A percentile compares a stretch with the other conserved stretches of the same genome.
These are phyloP conservation scores for Mangifera indica DNA, from an alignment of 345 rosid species.

Conservation along the genomic window DNA sequence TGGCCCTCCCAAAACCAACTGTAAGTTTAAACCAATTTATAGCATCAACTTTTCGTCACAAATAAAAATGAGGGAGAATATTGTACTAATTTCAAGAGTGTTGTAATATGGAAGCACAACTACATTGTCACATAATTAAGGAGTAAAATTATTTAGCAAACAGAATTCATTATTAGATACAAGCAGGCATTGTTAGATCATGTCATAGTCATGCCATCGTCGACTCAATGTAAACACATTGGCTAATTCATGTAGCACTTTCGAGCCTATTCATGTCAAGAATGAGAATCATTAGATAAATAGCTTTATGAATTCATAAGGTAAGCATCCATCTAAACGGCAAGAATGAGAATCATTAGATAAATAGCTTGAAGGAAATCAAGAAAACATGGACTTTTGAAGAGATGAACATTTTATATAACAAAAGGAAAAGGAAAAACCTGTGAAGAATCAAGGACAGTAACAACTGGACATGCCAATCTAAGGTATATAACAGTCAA, in stretches of 20 bases:
- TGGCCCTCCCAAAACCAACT: constrained; percentile 84
- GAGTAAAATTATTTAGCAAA: not conserved
- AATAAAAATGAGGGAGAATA: not conserved
- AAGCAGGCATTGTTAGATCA: not conserved
- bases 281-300: not conserved
- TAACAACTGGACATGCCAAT: no score
- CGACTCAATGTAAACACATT: not conserved
- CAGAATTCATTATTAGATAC: not conserved
- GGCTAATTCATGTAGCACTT: not conserved
- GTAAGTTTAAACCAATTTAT: constrained; percentile 25
- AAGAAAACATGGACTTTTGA: no score
- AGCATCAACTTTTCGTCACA: not conserved
- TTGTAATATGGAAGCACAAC: not conserved
- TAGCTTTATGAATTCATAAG: not conserved
- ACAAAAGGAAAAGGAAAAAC: no score
- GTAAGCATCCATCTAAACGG: no score
- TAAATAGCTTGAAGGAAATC: constrained; percentile 1
- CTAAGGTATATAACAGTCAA: not conserved
- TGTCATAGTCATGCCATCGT: not conserved
- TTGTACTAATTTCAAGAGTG: not conserved
- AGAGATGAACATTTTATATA: no score
- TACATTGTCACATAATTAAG: not conserved
- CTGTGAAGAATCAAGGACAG: no score
- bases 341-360: not conserved
- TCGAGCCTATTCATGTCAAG: not conserved